Base-by-base conservation (phyloP, 352 stramenopile species). In the Salisapilia sapeloensis region DNA sequence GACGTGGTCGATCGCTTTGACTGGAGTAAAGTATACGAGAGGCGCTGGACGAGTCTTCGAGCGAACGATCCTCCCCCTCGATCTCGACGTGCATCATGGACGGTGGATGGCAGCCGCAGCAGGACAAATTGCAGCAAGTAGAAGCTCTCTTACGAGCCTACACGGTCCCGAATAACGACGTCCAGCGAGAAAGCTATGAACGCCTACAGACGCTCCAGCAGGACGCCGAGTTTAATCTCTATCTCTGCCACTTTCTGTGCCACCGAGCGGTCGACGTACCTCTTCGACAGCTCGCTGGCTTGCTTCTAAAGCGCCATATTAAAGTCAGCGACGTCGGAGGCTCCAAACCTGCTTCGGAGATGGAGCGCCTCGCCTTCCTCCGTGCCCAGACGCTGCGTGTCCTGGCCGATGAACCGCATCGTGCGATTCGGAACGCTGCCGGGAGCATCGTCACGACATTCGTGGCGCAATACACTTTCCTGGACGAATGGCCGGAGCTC, bases 171-270 rank as follows among this genome's bases (percentile, higher is more conserved):
- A 80, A 91, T 55, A 91, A 87, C 48, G 57, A 79, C 33, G 56
- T 87, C 6, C 75, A 91, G 52, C 71, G 65, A 35, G 59, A 86
- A 50, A 66, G 55, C 27, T 91, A 87, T 52, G 38, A 74, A 56
- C 67, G 67, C 28, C 55, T 91, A 40, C 66, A 87, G 63, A 70
- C 83, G 48, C 85, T 85, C 55, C 67, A 86, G 50, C 58, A 85
- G 44, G 77, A 92, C 50, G 70, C 85, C 29, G 70, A 92, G 57
- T 92, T 92, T 48, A 84, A 87, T 30, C 53, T 89, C 19, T 92
- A 92, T 48, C 62, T 92, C 29, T 64, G 85, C 25, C 72, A 92
- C 39, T 28, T 92, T 36, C 64, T 92, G 29, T 87, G 65, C 51
- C 54, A 56, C 4, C 10, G 46, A 12, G 60, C 85, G 21, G 31